Base-by-base conservation (phyloP, 306 rosid species). In the Cicer chorassanicum region DNA sequence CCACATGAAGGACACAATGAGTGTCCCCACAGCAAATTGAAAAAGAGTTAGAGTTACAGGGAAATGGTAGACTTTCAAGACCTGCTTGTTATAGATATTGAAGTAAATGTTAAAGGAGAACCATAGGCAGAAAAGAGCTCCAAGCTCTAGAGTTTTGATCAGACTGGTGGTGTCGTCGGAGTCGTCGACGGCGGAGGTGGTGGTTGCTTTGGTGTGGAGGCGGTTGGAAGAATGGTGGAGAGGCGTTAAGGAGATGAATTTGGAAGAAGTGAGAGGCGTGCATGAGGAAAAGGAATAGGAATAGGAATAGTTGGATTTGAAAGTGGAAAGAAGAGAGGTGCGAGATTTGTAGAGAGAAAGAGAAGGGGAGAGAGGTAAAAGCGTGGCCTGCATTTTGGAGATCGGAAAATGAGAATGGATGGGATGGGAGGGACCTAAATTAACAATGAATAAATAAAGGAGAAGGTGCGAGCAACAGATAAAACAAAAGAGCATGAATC, bases 31-130 rank as follows among this genome's bases (percentile, higher is more conserved):
- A 13, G 92, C 86, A 75, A 95, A 90, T 70, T 95, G 99, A 85
- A 81, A 24, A 6, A 68, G 55, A 9, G 93, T 90, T 55, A 95
- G 65, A 5, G 97, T 95, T n/a, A 84, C 66, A 1, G 99, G 98
- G 73, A 68, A 90, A 1, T 78, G 97, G 78, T 56, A 89, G 19
- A 84, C 98, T 85, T 92, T 89, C 82, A 95, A 89, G 41, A 95
- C 97, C 97, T 95, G 98, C 76, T 95, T 95, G 83, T 92, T 95
- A 80, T 89, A 95, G 77, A 95, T 92, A 56, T 95, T 95, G 73
- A 95, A 95, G 82, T 89, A 95, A 73, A 95, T 95, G 81, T 92
- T 95, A 82, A 95, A 92, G 74, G 87, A 62, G 76, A 78, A 85
- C 99, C 99, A 95, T 8, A 95, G 79, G 10, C 90, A 91, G 68